Conservation (phyloP, 2,329 filamentous ascomycete genomes). For the Byssothecium circinans region DNA sequence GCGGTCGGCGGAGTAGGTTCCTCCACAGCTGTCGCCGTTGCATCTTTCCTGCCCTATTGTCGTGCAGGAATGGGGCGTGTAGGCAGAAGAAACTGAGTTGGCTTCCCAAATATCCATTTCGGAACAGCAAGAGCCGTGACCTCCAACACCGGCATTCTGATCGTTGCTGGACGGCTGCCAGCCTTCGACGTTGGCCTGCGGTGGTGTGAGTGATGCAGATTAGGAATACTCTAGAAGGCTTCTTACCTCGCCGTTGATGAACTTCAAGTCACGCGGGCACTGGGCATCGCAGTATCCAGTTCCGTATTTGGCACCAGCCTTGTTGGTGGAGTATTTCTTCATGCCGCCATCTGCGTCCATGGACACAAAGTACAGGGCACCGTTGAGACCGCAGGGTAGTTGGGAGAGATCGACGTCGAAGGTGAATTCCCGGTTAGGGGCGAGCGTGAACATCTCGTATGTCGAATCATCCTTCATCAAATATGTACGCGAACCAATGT, state of each 20-base stretch:
- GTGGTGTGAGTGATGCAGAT: not conserved
- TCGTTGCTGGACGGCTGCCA: conserved; percentile 56
- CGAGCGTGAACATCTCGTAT: conserved; percentile 28
- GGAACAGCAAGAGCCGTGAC: conserved; percentile 62
- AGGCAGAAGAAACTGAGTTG: conserved; percentile 62
- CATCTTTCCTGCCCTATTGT: conserved; percentile 54
- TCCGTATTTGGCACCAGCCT: conserved; percentile 56
- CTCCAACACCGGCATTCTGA: conserved; percentile 53
- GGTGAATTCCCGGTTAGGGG: conserved; percentile 26
- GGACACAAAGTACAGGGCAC: conserved; percentile 65
- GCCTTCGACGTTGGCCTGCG: conserved; percentile 55
- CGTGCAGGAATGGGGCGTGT: conserved; percentile 64
- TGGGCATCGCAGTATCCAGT: conserved; percentile 45
- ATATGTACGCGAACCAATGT: conserved; percentile 30
- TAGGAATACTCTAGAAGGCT: not conserved
- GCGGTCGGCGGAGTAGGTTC: conserved; percentile 50
- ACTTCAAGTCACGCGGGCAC: conserved; percentile 50
- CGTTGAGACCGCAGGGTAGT: conserved; percentile 52
- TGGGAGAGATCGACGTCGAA: conserved; percentile 31
- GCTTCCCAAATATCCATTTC: conserved; percentile 71
- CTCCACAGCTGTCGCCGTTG: conserved; percentile 48
- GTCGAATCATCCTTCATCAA: conserved; percentile 24
- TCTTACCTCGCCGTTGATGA: conserved; percentile 50
- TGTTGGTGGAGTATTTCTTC: conserved; percentile 47
- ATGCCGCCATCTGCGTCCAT: conserved; percentile 65